phyloP scores from a whole-genome alignment of 768 basidiomycete species.

The Gautieria morchelliformis region DNA sequence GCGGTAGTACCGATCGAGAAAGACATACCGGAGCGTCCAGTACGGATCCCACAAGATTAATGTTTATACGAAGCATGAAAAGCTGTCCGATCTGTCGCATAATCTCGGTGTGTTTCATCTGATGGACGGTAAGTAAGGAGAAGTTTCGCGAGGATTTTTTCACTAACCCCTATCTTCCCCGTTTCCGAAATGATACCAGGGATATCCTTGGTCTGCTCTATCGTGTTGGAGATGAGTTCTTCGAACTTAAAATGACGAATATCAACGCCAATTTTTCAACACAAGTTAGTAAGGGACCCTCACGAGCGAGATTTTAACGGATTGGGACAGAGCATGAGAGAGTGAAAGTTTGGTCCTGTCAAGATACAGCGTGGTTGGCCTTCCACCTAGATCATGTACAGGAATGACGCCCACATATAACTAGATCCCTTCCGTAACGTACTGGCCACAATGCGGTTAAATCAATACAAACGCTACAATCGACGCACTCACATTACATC shows the following conservation, averaged over 20 bases:
- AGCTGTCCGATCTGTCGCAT: constrained; percentile 96
- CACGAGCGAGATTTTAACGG: constrained; percentile 92
- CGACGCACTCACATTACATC: constrained; percentile 75
- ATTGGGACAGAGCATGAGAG: constrained; percentile 92
- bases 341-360: constrained; percentile 89
- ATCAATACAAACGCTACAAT: constrained; percentile 22
- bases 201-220: constrained; percentile 94
- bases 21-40: constrained; percentile 80
- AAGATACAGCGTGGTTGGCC: constrained; percentile 1
- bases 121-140: constrained; percentile 6
- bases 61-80: constrained; percentile 88
- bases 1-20: background rate
- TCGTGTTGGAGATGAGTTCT: constrained; percentile 82
- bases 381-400: constrained; percentile 1
- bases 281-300: constrained; percentile 6
- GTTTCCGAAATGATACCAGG: constrained; percentile 90
- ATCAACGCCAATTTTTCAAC: too few relatives aligned
- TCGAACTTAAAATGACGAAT: constrained; percentile 52
- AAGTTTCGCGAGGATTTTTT: constrained; percentile 67
- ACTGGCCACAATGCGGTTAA: background rate
- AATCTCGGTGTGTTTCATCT: constrained; percentile 58
- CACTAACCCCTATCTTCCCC: constrained; percentile 69
- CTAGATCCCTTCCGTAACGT: constrained; percentile 89
- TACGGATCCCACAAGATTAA: constrained; percentile 94
- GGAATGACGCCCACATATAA: constrained; percentile 57